Evolutionary conservation across 2,329 filamentous ascomycete species (phyloP), one percentile per base, ranked within the genome.

Genomic region (Colletotrichum lentis): DNA sequence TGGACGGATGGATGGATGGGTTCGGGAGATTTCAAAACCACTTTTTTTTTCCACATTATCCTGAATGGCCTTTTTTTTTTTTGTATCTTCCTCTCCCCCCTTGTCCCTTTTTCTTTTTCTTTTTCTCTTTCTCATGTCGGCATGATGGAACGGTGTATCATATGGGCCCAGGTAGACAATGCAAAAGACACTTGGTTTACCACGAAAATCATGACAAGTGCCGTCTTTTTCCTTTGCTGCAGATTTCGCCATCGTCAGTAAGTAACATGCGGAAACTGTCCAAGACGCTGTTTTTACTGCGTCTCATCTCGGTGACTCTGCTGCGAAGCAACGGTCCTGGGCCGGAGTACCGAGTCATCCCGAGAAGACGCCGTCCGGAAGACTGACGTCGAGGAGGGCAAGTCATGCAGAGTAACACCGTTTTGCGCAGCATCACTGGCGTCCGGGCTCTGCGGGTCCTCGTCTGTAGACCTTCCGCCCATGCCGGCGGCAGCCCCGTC

Each of bases 361-460:
- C 5, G 16, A 35, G 83, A 86, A 31, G 83, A 86, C 1, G 84
- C 83, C 0, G 88, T 90, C 10, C 84, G 80, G 70, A 90, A 90
- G 0, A 90, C 88, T 0, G 87, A 90, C 1, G 85, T 89, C 5
- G 88, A 89, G 2, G 87, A 89, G 1, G 84, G 82, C 70, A 86
- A 73, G 31, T 82, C 77, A 68, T 85, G 81, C 46, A 86, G 71
- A n/a, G 78, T 72, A 24, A 86, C 35, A 1, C 59, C 70, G 27
- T 69, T 35, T 2, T 12, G 43, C 31, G 11, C n/a, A 10, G 18
- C 31, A n/a, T 22, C 24, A 4, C 57, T 54, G 27, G 27, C 27
- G 16, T 52, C 50, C 53, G 12, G 57, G 43, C 22, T 47, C 4
- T 22, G 31, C 18, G 58, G 37, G 24, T 16, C 49, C 37, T 31